Percentiles rank a stretch among this genome's conserved stretches.
phyloP scores from a whole-genome alignment of 106 monocot genomes.

The Vanilla planifolia region DNA sequence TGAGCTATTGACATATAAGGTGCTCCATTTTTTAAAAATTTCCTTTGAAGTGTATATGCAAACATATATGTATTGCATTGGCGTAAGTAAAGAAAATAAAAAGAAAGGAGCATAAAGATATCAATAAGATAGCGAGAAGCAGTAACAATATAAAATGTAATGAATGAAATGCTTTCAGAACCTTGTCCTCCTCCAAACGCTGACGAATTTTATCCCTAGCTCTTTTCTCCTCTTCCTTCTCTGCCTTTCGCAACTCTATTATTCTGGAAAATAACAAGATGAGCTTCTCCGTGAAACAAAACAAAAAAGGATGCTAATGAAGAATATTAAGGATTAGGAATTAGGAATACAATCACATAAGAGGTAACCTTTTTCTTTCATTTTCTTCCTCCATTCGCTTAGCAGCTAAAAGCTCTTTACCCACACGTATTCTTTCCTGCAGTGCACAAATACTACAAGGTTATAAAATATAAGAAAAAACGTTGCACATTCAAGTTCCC shows the following conservation, averaged over 20 bases:
- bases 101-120: no score
- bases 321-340: no score
- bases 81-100: no score
- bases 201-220: slow-evolving; percentile 96
- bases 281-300: not conserved
- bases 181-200: slow-evolving; percentile 92
- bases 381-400: slow-evolving; percentile 92
- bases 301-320: not conserved
- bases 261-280: slow-evolving; percentile 34
- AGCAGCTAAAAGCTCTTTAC: slow-evolving; percentile 93
- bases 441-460: not conserved
- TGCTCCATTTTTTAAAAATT: no score
- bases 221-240: slow-evolving; percentile 97
- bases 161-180: slow-evolving; percentile 7
- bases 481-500: no score
- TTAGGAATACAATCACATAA: not conserved
- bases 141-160: no score
- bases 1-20: no score
- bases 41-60: no score
- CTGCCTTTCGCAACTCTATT: slow-evolving; percentile 64
- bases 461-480: slow-evolving; percentile 4
- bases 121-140: no score
- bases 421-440: slow-evolving; percentile 89
- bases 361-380: slow-evolving; percentile 78
- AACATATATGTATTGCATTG: no score